Evolutionary conservation across 1,284 basidiomycete genomes (phyloP).

Genomic region (Apiotrichum laibachii): DNA sequence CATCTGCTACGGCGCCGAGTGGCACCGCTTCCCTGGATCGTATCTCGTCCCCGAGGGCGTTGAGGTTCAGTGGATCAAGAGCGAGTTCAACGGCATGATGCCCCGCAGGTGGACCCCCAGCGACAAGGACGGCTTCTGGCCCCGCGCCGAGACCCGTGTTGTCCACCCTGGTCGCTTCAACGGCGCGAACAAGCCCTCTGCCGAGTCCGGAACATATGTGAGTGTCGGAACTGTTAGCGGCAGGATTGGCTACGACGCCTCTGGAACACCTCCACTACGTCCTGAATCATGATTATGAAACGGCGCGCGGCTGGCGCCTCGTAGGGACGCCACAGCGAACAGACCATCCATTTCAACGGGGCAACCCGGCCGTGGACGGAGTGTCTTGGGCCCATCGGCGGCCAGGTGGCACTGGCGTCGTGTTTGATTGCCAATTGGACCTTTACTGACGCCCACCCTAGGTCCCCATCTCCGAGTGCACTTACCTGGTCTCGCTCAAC

Average conservation of each 20-base stretch:
- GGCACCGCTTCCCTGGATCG: slow-evolving; percentile 90
- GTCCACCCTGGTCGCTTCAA: slow-evolving; percentile 69
- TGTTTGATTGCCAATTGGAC: neutral
- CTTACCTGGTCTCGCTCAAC: slow-evolving; percentile 83
- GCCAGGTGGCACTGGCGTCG: neutral
- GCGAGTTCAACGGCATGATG: slow-evolving; percentile 82
- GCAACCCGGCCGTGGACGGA: too few relatives aligned
- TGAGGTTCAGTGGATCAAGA: slow-evolving; percentile 80
- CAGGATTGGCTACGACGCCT: too few relatives aligned
- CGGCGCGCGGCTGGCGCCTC: too few relatives aligned
- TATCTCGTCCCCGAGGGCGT: slow-evolving; percentile 83
- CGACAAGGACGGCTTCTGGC: slow-evolving; percentile 55
- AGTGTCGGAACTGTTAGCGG: slow-evolving; percentile 41
- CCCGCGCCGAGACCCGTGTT: slow-evolving; percentile 64
- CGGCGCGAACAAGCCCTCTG: slow-evolving; percentile 73
- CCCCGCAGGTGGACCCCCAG: slow-evolving; percentile 58
- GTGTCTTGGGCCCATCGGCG: too few relatives aligned
- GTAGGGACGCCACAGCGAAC: too few relatives aligned
- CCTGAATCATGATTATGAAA: too few relatives aligned
- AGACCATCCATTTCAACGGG: too few relatives aligned
- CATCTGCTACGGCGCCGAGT: slow-evolving; percentile 92
- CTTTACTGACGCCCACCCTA: slow-evolving; percentile 42
- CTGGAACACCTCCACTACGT: too few relatives aligned
- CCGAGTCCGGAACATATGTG: slow-evolving; percentile 73
- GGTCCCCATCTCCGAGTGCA: slow-evolving; percentile 70